phyloP scores from a whole-genome alignment of 139 green algal species.

The Deuterostichococcus epilithicus region DNA sequence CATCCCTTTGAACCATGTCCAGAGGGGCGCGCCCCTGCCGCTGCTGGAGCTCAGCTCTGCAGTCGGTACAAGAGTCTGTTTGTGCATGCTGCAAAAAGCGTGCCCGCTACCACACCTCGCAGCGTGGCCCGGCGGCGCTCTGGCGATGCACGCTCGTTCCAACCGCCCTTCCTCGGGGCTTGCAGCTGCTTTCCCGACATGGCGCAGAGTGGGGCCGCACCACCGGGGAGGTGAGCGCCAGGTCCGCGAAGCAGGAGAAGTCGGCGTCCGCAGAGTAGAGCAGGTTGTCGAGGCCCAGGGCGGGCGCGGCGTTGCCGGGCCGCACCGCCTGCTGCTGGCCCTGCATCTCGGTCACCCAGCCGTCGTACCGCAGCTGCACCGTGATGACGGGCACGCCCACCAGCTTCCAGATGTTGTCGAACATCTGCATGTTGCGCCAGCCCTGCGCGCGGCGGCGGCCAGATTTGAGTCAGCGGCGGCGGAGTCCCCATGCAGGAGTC shows the following conservation, averaged over 20 bases:
- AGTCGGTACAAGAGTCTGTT: no score
- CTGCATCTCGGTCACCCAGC: slow-evolving; percentile 94
- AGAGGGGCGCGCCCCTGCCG: no score
- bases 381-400: slow-evolving; percentile 94
- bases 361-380: slow-evolving; percentile 92
- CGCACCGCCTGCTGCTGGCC: slow-evolving; percentile 42
- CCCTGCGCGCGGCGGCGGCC: slow-evolving; percentile 12
- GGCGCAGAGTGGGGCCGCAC: no score
- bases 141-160: no score
- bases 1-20: no score
- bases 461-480: neutral
- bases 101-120: no score
- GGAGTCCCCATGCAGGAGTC: neutral
- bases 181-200: no score
- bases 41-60: no score
- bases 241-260: slow-evolving; percentile 96
- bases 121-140: no score
- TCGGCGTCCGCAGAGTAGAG: slow-evolving; percentile 88
- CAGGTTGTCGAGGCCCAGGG: slow-evolving; percentile 86
- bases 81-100: no score
- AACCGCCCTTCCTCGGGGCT: no score
- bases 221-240: slow-evolving; percentile 72
- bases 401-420: slow-evolving; percentile 91
- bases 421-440: slow-evolving; percentile 69
- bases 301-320: slow-evolving; percentile 26